Conservation (phyloP, 257 asterid species). For the Verbascum thapsus region DNA sequence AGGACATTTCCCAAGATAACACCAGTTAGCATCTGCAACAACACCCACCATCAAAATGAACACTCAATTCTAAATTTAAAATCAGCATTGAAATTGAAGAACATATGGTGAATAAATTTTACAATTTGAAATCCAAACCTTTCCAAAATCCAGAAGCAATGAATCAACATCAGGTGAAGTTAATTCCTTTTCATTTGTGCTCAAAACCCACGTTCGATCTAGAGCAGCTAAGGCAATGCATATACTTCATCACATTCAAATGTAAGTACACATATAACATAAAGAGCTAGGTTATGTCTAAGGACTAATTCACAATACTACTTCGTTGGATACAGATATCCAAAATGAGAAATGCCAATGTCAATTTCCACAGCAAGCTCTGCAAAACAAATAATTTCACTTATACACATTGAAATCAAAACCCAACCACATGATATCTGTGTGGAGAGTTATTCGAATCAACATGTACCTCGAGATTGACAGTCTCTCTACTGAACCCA, state of each 20-base stretch:
- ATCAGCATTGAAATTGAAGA: neutral
- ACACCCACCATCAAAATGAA: conserved; percentile 27
- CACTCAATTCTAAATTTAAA: conserved; percentile 3
- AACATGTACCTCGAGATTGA: conserved; percentile 50
- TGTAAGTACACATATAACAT: conserved; percentile 2
- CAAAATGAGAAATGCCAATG: conserved; percentile 46
- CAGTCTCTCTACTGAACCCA: conserved; percentile 43
- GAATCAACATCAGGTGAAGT: conserved; percentile 40
- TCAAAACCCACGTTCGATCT: conserved; percentile 62
- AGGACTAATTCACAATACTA: conserved; percentile 3
- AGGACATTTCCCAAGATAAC: conserved; percentile 57
- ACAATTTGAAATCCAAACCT: conserved; percentile 45
- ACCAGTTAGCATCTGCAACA: conserved; percentile 53
- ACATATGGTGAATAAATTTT: neutral
- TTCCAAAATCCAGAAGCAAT: conserved; percentile 41
- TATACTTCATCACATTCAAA: conserved; percentile 17
- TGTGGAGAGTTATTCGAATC: neutral
- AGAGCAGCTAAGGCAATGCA: conserved; percentile 49
- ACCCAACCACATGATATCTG: neutral
- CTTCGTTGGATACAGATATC: conserved; percentile 78
- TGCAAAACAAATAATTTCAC: conserved; percentile 37
- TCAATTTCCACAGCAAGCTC: conserved; percentile 66
- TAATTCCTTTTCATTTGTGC: conserved; percentile 43
- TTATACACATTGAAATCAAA: conserved; percentile 3
- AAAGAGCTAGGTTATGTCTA: neutral